Base-by-base conservation (phyloP, 2,329 filamentous ascomycete genomes). In the Zasmidium angulare region DNA sequence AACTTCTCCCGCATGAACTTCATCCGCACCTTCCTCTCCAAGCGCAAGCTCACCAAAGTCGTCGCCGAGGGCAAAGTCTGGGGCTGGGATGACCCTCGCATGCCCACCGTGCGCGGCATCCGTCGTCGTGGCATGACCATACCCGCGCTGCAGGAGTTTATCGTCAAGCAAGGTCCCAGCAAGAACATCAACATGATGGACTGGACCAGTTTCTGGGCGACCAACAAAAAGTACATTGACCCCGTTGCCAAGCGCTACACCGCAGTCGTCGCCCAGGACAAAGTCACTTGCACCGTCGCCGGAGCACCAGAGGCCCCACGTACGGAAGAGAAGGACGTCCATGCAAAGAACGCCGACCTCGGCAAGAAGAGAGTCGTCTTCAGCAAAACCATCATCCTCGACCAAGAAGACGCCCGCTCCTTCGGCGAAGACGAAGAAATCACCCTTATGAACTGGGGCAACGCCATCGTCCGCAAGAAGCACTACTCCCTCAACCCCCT, bases 371-470 rank as follows among this genome's bases (percentile, higher is more conserved):
- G 91, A 78, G 90, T 96, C 3, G 82, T 86, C 23, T 96, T 88
- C 75, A 90, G 89, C 72, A 83, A 84, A 58, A 83, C 87, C 63
- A 81, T 97, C 65, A 80, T 95, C 61, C 79, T 98, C 54, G 93
- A 97, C 73, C 93, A 97, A 77, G 89, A 83, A 49, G 93, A 98
- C 69, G 91, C 89, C 62, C 88, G 88, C 74, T 84, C 84, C 23
- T 96, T 97, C 78, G 89, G 86, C 68, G 82, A 89, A 61, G 87
- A 89, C 71, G 93, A 98, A 79, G 93, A 97, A 76, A 90, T 98
- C 69, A 97, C 93, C 0, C 82, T 97, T 46, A 97, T 97, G 93
- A 89, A 89, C 75, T 98, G 93, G 93, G 95, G 93, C 68, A 96
- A 96, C 71, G 91, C 89, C 12, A 85, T 92, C 66, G 89, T 95